phyloP scores from a whole-genome alignment of 495 filamentous ascomycete genomes.

The Aspergillus asperescens region DNA sequence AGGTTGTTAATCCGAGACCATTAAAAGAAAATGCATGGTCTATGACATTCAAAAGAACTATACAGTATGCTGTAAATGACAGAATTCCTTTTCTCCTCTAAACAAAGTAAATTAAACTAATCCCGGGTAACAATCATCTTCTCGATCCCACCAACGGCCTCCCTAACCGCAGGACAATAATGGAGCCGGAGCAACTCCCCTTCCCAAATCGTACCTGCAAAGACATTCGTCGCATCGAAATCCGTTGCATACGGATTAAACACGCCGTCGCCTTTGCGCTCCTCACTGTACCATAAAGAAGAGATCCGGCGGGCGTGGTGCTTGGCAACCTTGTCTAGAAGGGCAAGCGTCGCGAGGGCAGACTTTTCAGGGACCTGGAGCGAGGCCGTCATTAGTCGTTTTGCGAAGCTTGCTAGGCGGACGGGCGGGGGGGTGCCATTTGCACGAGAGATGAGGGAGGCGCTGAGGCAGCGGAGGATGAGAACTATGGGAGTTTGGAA shows the following conservation, averaged over 20 bases:
- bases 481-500: slow-evolving; percentile 88
- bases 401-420: slow-evolving; percentile 85
- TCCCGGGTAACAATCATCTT: slow-evolving; percentile 46
- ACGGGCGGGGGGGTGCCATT: slow-evolving; percentile 61
- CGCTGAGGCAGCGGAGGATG: slow-evolving; percentile 75
- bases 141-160: slow-evolving; percentile 67
- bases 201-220: slow-evolving; percentile 88
- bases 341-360: slow-evolving; percentile 63
- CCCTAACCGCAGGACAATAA: slow-evolving; percentile 79
- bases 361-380: slow-evolving; percentile 90
- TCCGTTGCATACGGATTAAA: slow-evolving; percentile 51
- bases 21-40: no score
- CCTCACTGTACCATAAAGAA: slow-evolving; percentile 78
- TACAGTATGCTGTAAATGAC: no score
- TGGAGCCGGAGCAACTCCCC: slow-evolving; percentile 80
- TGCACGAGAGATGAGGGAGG: slow-evolving; percentile 53
- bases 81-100: background rate
- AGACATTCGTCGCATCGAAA: slow-evolving; percentile 80
- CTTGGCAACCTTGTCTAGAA: slow-evolving; percentile 70
- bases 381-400: slow-evolving; percentile 75
- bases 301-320: slow-evolving; percentile 64
- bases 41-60: no score
- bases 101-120: slow-evolving; percentile 17
- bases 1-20: no score
- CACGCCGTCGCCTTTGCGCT: slow-evolving; percentile 78